Evolutionary conservation across 768 basidiomycete species (phyloP).

Genomic region (Pilatotrama ljubarskyi): DNA sequence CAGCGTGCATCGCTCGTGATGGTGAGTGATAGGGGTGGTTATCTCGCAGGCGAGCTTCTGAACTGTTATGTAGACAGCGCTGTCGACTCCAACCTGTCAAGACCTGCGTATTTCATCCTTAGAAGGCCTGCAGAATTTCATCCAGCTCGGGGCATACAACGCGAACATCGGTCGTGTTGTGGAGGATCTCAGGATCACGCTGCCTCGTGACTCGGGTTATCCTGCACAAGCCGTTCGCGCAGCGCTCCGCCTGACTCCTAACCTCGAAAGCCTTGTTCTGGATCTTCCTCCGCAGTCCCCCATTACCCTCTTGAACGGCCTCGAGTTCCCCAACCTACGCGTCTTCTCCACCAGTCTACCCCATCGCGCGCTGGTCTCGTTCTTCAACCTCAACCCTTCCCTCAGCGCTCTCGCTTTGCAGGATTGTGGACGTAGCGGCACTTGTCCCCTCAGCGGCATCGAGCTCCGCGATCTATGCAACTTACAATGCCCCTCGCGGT

Average conservation of each 20-base stretch:
- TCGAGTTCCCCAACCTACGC: background rate
- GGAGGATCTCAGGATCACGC: background rate
- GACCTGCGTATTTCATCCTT: too few species aligned
- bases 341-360: conserved; percentile 1
- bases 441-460: background rate
- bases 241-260: background rate
- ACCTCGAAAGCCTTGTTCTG: background rate
- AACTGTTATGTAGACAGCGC: too few species aligned
- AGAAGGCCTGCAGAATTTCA: too few species aligned
- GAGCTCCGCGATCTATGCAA: background rate
- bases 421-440: background rate
- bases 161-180: background rate
- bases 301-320: background rate
- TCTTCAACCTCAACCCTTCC: background rate
- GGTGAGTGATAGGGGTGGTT: too few species aligned
- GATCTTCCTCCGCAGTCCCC: background rate
- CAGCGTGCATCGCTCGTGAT: too few species aligned
- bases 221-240: background rate
- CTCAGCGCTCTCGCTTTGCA: background rate
- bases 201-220: background rate
- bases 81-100: too few species aligned
- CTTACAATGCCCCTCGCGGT: conserved; percentile 1
- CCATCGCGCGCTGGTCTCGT: background rate
- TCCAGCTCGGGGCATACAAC: too few species aligned
- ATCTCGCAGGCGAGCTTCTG: too few species aligned